Base-by-base conservation (phyloP, 2,329 filamentous ascomycete genomes). In the Sarocladium brachiariae region DNA sequence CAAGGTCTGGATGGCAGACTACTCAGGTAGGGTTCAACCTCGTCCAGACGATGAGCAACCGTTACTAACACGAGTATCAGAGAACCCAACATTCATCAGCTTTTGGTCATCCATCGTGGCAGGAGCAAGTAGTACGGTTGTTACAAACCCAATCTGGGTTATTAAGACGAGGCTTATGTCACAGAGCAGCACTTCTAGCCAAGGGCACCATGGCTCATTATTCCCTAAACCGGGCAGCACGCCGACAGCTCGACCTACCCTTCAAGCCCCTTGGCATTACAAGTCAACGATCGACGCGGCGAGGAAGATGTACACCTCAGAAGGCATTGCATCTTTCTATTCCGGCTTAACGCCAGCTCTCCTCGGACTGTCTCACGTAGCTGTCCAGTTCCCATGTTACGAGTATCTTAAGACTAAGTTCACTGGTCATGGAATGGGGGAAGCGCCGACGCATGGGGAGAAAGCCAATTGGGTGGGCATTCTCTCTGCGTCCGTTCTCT, bases 101-200 rank as follows among this genome's bases (percentile, higher is more conserved):
- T 86, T 93, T 57, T 91, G 87, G 74, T 93, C 93, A 19, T 96
- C 93, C 9, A 81, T 99, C 54, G 80, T 90, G 51, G 93, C 92
- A 21, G 93, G 93, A 50, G 90, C 84, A 54, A 96, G 87, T 71
- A 96, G 91, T 58, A 99, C 93, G 3, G 78, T 97, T 55, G 87
- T 86, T 55, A 99, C 93, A 21, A 99, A 97, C 67, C 93, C 93
- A 1, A 99, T 99, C 54, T 99, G 93, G 93, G 93, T 99, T 33
- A 96, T 99, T 72, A 99, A 99, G 71, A 99, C 93, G 46, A 80
- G 93, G 58, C 80, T 99, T 59, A 97, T 97, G 93, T 96, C 93
- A 33, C 93, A 97, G 71, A 86, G 83, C 78, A 56, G 75, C 69
- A 57, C 30, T 13, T 50, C 51, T 10, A 21, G n/a, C 65, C 56